phyloP scores from a whole-genome alignment of 2,329 filamentous ascomycete genomes.

The Aspergillus fischeri region DNA sequence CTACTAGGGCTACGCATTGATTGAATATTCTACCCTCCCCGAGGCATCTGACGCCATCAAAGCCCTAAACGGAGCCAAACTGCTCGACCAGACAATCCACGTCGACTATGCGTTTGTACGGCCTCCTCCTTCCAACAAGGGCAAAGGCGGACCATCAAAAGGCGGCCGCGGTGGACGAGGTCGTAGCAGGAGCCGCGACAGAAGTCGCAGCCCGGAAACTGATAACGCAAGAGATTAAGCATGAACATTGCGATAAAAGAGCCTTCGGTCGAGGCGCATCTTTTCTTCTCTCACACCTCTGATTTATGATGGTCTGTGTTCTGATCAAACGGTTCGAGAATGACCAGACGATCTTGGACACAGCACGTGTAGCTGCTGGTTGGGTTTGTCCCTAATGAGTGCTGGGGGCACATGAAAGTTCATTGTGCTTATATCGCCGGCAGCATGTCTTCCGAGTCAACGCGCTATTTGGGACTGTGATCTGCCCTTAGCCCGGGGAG shows the following conservation, averaged over 20 bases:
- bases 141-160: slow-evolving; percentile 40
- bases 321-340: background rate
- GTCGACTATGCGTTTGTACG: slow-evolving; percentile 66
- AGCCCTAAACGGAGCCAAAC: slow-evolving; percentile 55
- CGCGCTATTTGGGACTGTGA: background rate
- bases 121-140: slow-evolving; percentile 49
- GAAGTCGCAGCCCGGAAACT: slow-evolving; percentile 43
- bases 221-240: slow-evolving; percentile 32
- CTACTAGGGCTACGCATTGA: slow-evolving; percentile 59
- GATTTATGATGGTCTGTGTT: background rate
- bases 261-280: background rate
- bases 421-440: slow-evolving; percentile 13
- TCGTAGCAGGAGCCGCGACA: slow-evolving; percentile 43
- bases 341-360: background rate
- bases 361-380: background rate
- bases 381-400: background rate
- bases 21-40: slow-evolving; percentile 61
- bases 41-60: slow-evolving; percentile 63
- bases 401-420: background rate
- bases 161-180: slow-evolving; percentile 36
- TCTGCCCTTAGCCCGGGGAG: slow-evolving; percentile 7
- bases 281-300: background rate
- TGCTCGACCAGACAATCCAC: slow-evolving; percentile 62
- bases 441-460: slow-evolving; percentile 5
- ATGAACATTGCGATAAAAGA: background rate